Percentiles rank a stretch among this genome's conserved stretches.
Conservation (phyloP, 2,329 filamentous ascomycete species). For the Calonectria henricotiae region DNA sequence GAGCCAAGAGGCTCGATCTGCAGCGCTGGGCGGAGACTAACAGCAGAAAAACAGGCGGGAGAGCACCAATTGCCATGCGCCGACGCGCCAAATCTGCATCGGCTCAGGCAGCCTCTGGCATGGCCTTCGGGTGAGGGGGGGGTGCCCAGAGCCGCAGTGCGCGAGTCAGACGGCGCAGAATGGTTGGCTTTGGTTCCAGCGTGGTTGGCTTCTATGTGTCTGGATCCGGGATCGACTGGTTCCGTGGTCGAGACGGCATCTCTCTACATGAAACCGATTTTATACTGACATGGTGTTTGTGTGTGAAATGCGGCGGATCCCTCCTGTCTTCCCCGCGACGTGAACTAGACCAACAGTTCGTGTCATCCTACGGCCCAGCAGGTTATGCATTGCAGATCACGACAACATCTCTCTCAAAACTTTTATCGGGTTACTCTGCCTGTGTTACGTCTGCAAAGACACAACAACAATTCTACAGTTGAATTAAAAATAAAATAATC, state of each 20-base stretch:
- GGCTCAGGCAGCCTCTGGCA: slow-evolving; percentile 15
- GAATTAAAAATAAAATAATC: slow-evolving; percentile 1
- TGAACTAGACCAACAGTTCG: slow-evolving; percentile 7
- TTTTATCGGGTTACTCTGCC: not conserved
- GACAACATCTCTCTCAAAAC: not conserved
- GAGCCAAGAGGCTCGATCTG: slow-evolving; percentile 3
- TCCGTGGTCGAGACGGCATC: slow-evolving; percentile 4
- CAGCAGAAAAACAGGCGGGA: not conserved
- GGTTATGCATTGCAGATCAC: not conserved
- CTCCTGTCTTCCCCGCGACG: not conserved
- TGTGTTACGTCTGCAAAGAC: not conserved
- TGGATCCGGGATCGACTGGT: not conserved
- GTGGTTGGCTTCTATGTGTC: not conserved
- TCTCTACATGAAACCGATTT: slow-evolving; percentile 2
- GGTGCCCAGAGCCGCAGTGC: slow-evolving; percentile 26
- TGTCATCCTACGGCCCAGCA: not conserved
- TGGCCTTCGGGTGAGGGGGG: slow-evolving; percentile 14
- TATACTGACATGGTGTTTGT: not conserved
- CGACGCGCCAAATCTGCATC: not conserved
- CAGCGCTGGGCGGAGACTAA: not conserved
- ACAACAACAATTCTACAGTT: not conserved
- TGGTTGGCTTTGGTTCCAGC: slow-evolving; percentile 11
- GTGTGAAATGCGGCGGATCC: not conserved
- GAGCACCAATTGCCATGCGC: slow-evolving; percentile 3
- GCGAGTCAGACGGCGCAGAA: slow-evolving; percentile 24